phyloP scores from a whole-genome alignment of 768 basidiomycete genomes.

The Pulveroboletus frians region DNA sequence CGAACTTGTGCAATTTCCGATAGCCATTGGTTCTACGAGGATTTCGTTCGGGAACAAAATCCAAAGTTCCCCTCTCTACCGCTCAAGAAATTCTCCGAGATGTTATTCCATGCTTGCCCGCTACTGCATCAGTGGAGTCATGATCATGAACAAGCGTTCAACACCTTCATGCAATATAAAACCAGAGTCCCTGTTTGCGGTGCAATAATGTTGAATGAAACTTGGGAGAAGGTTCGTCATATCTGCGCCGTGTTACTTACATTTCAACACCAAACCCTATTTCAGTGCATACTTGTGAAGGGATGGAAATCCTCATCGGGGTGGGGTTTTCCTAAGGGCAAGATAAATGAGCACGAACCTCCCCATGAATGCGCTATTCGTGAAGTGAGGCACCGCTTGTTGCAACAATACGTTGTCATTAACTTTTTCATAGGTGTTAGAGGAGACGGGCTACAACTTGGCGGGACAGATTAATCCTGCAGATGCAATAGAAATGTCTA shows the following conservation, averaged over 20 bases:
- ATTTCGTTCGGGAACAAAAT: conserved; percentile 92
- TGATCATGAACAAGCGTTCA: conserved; percentile 82
- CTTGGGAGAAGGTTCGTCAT: conserved; percentile 80
- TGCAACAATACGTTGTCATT: conserved; percentile 3
- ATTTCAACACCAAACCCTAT: conserved; percentile 8
- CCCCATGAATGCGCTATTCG: conserved; percentile 81
- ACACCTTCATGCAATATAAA: conserved; percentile 93
- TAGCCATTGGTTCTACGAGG: conserved; percentile 99
- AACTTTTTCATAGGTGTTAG: conserved; percentile 65
- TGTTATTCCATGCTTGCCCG: conserved; percentile 83
- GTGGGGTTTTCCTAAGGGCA: conserved; percentile 99
- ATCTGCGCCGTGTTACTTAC: conserved; percentile 3
- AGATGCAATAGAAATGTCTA: conserved; percentile 77
- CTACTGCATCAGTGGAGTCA: conserved; percentile 76
- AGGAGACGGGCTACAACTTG: conserved; percentile 95
- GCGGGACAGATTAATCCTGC: conserved; percentile 58
- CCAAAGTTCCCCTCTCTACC: conserved; percentile 81
- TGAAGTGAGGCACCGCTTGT: conserved; percentile 56
- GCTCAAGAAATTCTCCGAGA: conserved; percentile 89
- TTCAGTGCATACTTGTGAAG: conserved; percentile 91
- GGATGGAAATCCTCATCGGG: conserved; percentile 96
- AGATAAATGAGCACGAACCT: conserved; percentile 93
- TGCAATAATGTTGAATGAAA: conserved; percentile 89
- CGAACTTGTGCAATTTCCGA: conserved; percentile 7
- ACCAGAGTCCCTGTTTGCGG: conserved; percentile 96